Base-by-base conservation (phyloP, 768 basidiomycete genomes). In the Trametes villosa region DNA sequence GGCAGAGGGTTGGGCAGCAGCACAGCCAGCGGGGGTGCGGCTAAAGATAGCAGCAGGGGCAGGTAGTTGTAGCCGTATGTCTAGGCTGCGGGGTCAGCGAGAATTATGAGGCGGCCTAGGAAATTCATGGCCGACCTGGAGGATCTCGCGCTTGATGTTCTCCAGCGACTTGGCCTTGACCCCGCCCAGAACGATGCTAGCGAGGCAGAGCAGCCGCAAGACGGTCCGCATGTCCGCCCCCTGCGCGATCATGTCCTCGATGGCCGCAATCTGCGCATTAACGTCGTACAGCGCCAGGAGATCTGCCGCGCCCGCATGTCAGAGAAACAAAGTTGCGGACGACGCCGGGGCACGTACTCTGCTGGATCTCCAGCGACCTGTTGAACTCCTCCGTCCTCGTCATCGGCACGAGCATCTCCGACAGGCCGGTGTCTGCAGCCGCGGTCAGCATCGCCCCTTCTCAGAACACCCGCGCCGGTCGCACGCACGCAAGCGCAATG, bases 251-350 rank as follows among this genome's bases (percentile, higher is more conserved):
- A 99, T 77, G 57, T 96, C 93, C 71, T 98, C 96, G 56, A 99
- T 92, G 0, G 88, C 86, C n/a, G 77, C 76, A 42, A 97, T 81
- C 72, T 98, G 97, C 4, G 81, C 80, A 13, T 85, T 77, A 27
- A 90, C 79, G 67, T 98, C 91, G 69, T 96, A 94, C 8, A 94
- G 96, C 8, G 95, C 93, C 30, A 98, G 83, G n/a, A 99, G 81
- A 73, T 98, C 96, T 98, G 70, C 12, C 44, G 41, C 33, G 24
- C 31, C 31, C 18, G 47, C 68, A 36, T 40, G 40, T 30, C 49
- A 46, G 34, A 29, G 22, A 18, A 41, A 42, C 34, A n/a, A 15
- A 24, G 5, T 26, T 64, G 57, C n/a, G 27, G 9, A 3, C 15
- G n/a, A 26, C 13, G 22, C 17, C 38, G 29, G 9, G 24, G 15